Base-by-base conservation (phyloP, 306 rosid species). In the Hylodesmum podocarpum region DNA sequence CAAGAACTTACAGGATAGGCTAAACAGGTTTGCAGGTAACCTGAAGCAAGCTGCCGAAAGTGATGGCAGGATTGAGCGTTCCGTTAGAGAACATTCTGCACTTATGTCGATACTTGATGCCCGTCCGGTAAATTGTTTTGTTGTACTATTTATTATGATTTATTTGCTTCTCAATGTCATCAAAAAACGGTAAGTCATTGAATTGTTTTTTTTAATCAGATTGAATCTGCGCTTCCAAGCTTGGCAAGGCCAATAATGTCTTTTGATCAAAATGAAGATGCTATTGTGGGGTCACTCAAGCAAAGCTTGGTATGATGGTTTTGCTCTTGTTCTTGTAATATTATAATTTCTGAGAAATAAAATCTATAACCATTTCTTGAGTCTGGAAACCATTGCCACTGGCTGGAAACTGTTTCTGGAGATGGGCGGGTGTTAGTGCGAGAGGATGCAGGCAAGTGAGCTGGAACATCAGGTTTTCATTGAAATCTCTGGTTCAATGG, bases 191-290 rank as follows among this genome's bases (percentile, higher is more conserved):
- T 43, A 63, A 73, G 40, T 70, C 58, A 47, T 54, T 72, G 36
- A 51, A n/a, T 77, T 54, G 25, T 72, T 85, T 68, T 75, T 31
- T 33, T 67, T 85, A 55, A 25, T 46, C 80, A 95, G 99, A 91
- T 95, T 89, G 99, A 95, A 87, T 92, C 99, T 65, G 99, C 94
- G 68, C 96, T 95, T 73, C 99, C 99, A 62, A 88, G 88, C 76
- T 82, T 95, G 76, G 96, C 97, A 14, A 92, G 97, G 89, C 99
- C 99, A 2, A 95, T 95, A 57, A 95, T 95, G 99, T 95, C 99
- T 74, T 84, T 95, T 73, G 97, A 95, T 88, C 98, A 96, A 78
- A 95, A 87, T 87, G 99, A 95, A 88, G 99, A 95, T 91, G 97
- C 97, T 66, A 78, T 95, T 55, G 78, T 95, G 67, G 97, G 97